Evolutionary conservation across 2,329 filamentous ascomycete species (phyloP).

Genomic region (Xylaria hypoxylon): DNA sequence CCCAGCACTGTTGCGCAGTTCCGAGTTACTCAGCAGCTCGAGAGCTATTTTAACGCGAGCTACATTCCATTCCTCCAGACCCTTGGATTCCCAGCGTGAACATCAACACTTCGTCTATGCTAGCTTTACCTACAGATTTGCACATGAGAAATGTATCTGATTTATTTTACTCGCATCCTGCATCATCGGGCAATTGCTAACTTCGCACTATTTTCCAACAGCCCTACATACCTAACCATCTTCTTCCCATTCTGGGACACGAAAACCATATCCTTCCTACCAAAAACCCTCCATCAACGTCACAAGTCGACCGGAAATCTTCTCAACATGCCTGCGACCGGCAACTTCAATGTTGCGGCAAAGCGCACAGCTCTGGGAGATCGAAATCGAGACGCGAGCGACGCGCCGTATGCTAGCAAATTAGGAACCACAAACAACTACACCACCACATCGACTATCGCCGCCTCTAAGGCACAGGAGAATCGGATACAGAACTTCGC

Average conservation of each 20-base stretch:
- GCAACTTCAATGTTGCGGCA: slow-evolving; percentile 70
- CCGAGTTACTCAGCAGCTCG: slow-evolving; percentile 10
- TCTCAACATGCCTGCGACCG: slow-evolving; percentile 61
- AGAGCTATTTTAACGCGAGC: slow-evolving; percentile 18
- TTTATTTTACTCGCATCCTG: neutral
- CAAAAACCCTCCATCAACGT: slow-evolving; percentile 76
- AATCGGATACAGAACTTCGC: slow-evolving; percentile 50
- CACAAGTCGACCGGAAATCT: slow-evolving; percentile 82
- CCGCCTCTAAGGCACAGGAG: slow-evolving; percentile 57
- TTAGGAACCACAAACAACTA: slow-evolving; percentile 50
- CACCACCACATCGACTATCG: slow-evolving; percentile 38
- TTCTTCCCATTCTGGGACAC: slow-evolving; percentile 70
- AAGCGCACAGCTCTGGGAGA: slow-evolving; percentile 87
- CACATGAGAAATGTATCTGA: neutral
- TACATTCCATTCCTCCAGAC: slow-evolving; percentile 27
- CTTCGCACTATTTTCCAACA: slow-evolving; percentile 53
- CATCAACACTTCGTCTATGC: slow-evolving; percentile 2
- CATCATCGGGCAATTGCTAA: slow-evolving; percentile 25
- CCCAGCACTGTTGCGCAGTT: neutral
- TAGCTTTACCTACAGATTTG: slow-evolving; percentile 8
- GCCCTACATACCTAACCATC: slow-evolving; percentile 75
- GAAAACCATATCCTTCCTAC: slow-evolving; percentile 73
- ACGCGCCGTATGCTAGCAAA: slow-evolving; percentile 43
- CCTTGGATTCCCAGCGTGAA: neutral
- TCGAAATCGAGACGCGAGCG: slow-evolving; percentile 66